Conservation (phyloP, 345 rosid genomes). For the Erysimum cheiranthoides region DNA sequence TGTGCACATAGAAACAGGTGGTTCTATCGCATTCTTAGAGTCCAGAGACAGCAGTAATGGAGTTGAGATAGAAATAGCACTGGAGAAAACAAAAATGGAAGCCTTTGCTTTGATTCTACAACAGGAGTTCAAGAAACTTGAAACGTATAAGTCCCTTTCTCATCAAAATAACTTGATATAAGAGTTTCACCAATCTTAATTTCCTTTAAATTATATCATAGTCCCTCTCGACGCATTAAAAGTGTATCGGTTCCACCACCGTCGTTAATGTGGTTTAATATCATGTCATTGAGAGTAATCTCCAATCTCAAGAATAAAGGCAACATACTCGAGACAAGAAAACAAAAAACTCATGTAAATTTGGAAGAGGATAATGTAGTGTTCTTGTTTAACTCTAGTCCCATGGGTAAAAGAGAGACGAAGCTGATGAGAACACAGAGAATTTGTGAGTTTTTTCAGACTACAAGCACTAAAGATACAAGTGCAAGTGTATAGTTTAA, state of each 20-base stretch:
- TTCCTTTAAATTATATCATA: neutral
- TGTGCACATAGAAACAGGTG: conserved; percentile 40
- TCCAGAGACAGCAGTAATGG: conserved; percentile 31
- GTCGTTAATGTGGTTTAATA: neutral
- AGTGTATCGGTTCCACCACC: neutral
- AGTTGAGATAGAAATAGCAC: conserved; percentile 34
- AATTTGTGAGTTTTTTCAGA: conserved; percentile 41
- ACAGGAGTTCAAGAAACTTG: conserved; percentile 1
- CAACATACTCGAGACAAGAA: neutral
- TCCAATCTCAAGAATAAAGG: neutral
- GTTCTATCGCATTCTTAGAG: conserved; percentile 33
- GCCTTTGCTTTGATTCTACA: neutral
- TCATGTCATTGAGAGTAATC: neutral
- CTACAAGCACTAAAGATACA: conserved; percentile 31
- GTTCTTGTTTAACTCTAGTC: conserved; percentile 40
- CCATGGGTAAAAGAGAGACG: neutral
- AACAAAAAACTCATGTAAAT: neutral
- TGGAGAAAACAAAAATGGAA: conserved; percentile 20
- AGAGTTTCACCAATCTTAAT: too few species aligned
- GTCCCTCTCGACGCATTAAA: too few species aligned
- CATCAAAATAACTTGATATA: neutral
- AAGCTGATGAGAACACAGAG: conserved; percentile 38
- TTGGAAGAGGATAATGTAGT: neutral
- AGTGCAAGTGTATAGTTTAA: conserved; percentile 44
- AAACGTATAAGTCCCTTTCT: neutral